Evolutionary conservation across 345 rosid species (phyloP).

Genomic region (Sisymbrium altissimum): DNA sequence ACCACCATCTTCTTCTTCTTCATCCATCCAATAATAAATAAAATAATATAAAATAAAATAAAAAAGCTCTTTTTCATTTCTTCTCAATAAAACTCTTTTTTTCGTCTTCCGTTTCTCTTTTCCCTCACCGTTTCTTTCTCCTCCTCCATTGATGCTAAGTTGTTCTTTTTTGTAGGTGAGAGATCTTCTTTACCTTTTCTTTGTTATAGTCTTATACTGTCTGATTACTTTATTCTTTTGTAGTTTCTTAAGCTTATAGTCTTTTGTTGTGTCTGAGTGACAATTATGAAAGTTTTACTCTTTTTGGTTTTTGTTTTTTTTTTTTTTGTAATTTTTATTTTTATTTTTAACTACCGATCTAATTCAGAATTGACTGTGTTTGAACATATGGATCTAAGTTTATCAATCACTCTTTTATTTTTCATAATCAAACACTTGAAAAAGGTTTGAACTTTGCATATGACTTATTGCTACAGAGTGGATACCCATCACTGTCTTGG

Average conservation of each 20-base stretch:
- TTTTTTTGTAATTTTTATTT: neutral
- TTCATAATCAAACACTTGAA: neutral
- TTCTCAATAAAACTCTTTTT: neutral
- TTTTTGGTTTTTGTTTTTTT: neutral
- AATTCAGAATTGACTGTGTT: neutral
- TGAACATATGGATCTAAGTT: neutral
- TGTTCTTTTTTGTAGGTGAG: neutral
- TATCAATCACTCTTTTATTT: neutral
- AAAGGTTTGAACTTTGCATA: neutral
- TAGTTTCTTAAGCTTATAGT: neutral
- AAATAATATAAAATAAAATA: too few relatives aligned
- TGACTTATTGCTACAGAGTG: slow-evolving; percentile 7
- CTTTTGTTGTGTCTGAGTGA: neutral
- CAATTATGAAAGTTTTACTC: neutral
- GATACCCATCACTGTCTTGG: slow-evolving; percentile 11
- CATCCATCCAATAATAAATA: too few relatives aligned
- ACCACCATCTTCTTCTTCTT: neutral
- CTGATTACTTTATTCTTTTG: neutral
- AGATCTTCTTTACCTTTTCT: neutral
- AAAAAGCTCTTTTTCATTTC: neutral
- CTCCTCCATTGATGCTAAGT: neutral
- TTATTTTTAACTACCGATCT: neutral
- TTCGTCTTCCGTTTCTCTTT: neutral
- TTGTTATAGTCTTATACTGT: too few relatives aligned
- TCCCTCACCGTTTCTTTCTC: neutral